Base-by-base conservation (phyloP, 164 flowering plant genomes). In the Piper betle region DNA sequence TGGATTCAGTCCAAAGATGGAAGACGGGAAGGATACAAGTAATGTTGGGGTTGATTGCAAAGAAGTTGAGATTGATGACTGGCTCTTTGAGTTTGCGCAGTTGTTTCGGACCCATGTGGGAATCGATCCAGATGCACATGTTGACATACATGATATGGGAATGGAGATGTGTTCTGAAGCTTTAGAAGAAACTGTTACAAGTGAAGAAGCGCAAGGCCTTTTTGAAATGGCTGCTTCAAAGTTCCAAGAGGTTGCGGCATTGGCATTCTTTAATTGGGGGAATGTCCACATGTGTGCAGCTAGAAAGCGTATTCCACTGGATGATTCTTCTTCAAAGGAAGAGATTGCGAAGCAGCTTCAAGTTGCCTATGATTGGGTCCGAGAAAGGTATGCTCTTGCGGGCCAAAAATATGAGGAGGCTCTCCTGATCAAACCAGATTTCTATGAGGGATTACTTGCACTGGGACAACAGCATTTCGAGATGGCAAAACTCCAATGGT, bases 271-370 rank as follows among this genome's bases (percentile, higher is more conserved):
- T 72, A 93, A 93, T 61, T 90, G 96, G 99, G 97, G 99, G 42
- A 93, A 90, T 82, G 99, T 93, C 59, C 89, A 90, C 55, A 90
- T 90, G 97, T 90, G 97, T 72, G 94, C 97, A 16, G 97, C 99
- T 19, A 79, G 99, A 70, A 93, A 93, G 69, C 77, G 87, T 15
- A 91, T 91, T 37, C 99, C 99, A 4, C 69, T 91, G 43, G 96
- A 90, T 69, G 97, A 88, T 53, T 75, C 86, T 58, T 83, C 90
- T 52, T 75, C 81, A 43, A 79, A 85, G 72, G 95, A 86, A 41
- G 71, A 78, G 39, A 81, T 81, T 73, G 63, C 79, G 19, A 67
- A 79, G 9, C 91, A 86, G 69, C 96, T 93, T 71, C 91, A 79
- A 67, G 69, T 59, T 19, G 97, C 97, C 12, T 93, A 88, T 71